Conservation (phyloP, 2,329 filamentous ascomycete species). For the Taxawa tesnikishii region DNA sequence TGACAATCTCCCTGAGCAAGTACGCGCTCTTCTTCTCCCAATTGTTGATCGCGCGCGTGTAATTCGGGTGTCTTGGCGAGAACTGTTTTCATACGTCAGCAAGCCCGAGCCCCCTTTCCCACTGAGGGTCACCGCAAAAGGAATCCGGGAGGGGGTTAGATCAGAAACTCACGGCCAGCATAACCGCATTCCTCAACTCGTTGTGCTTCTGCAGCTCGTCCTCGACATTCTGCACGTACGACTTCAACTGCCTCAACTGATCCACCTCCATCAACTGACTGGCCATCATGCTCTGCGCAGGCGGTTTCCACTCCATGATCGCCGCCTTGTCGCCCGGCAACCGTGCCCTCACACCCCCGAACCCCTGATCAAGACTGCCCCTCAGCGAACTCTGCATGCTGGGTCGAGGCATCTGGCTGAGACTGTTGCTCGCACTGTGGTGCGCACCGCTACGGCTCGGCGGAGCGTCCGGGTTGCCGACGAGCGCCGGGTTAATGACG, state of each 20-base stretch:
- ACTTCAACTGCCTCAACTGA: slow-evolving; percentile 61
- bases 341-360: slow-evolving; percentile 46
- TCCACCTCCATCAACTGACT: slow-evolving; percentile 67
- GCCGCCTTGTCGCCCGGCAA: slow-evolving; percentile 74
- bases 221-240: slow-evolving; percentile 78
- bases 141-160: neutral
- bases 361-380: slow-evolving; percentile 44
- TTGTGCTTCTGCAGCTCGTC: slow-evolving; percentile 80
- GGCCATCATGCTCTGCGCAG: slow-evolving; percentile 79
- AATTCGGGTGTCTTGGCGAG: slow-evolving; percentile 70
- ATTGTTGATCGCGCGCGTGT: slow-evolving; percentile 76
- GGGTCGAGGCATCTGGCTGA: slow-evolving; percentile 10
- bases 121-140: neutral
- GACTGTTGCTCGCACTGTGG: slow-evolving; percentile 12
- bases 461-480: slow-evolving; percentile 12
- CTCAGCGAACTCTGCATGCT: slow-evolving; percentile 41
- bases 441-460: slow-evolving; percentile 1
- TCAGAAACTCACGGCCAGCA: slow-evolving; percentile 51
- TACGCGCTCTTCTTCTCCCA: slow-evolving; percentile 96
- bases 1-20: slow-evolving; percentile 84
- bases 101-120: neutral
- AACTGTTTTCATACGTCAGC: slow-evolving; percentile 38
- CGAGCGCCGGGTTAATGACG: slow-evolving; percentile 49
- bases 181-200: slow-evolving; percentile 73
- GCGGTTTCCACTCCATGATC: slow-evolving; percentile 81